These are phyloP conservation scores for Plasmodium cynomolgi DNA, from an alignment of 169 alveolate species.

Conservation along the genomic window DNA sequence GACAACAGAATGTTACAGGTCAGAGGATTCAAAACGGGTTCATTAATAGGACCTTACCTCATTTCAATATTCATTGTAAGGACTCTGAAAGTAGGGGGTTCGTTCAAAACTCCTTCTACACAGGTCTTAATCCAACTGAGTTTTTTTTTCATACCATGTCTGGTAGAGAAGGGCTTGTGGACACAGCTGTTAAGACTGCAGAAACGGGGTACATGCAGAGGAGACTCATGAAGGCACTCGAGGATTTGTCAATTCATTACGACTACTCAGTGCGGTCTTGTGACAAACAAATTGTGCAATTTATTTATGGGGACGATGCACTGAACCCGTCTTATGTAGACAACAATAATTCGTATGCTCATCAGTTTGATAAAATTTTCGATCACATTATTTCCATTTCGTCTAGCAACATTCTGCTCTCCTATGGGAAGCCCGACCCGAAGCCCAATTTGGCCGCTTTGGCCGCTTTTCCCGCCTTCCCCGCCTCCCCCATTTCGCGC, in stretches of 20 bases:
- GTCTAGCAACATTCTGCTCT: slow-evolving; percentile 18
- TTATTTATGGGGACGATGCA: slow-evolving; percentile 99
- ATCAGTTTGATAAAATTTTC: slow-evolving; percentile 50
- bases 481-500: neutral
- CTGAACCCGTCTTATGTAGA: slow-evolving; percentile 89
- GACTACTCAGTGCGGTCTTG: slow-evolving; percentile 97
- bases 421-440: neutral
- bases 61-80: slow-evolving; percentile 92
- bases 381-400: slow-evolving; percentile 47
- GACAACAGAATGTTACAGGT: slow-evolving; percentile 97
- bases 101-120: slow-evolving; percentile 95
- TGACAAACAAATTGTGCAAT: slow-evolving; percentile 96
- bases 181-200: slow-evolving; percentile 99
- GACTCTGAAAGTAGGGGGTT: slow-evolving; percentile 98
- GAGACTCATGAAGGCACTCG: slow-evolving; percentile 96
- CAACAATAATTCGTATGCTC: slow-evolving; percentile 34
- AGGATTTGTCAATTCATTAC: slow-evolving; percentile 96
- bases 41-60: slow-evolving; percentile 97
- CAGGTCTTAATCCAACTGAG: slow-evolving; percentile 96
- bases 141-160: slow-evolving; percentile 99
- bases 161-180: slow-evolving; percentile 99
- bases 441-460: no score
- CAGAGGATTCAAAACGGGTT: slow-evolving; percentile 98
- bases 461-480: neutral
- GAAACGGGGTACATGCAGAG: slow-evolving; percentile 99